Conservation (phyloP, 371 early-diverging fungal genomes). For the Funneliformis caledonium region DNA sequence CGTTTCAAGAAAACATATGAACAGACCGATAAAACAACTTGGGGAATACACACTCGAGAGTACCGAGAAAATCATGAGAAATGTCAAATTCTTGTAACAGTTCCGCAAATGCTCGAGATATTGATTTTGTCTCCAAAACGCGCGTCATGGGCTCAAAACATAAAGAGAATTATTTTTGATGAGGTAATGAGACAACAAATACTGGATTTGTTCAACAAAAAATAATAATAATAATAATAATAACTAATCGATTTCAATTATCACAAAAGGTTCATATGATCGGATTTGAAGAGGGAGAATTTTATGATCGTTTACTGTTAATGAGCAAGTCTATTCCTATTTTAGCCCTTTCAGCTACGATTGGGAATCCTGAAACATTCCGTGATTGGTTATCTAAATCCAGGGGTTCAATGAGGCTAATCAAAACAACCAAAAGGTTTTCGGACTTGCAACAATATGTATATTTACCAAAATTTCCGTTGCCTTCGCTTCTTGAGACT, state of each 20-base stretch:
- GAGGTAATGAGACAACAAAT: slow-evolving; percentile 59
- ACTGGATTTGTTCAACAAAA: slow-evolving; percentile 36
- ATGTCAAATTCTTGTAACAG: slow-evolving; percentile 60
- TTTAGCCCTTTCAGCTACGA: slow-evolving; percentile 61
- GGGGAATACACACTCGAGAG: slow-evolving; percentile 49
- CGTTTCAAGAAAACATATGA: slow-evolving; percentile 54
- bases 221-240: too few relatives aligned
- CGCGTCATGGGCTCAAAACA: slow-evolving; percentile 47
- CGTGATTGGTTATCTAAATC: slow-evolving; percentile 43
- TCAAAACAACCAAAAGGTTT: slow-evolving; percentile 46
- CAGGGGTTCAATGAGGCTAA: slow-evolving; percentile 36
- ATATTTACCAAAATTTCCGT: slow-evolving; percentile 42
- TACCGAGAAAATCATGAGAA: slow-evolving; percentile 43
- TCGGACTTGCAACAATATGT: slow-evolving; percentile 46
- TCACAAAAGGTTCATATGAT: neutral
- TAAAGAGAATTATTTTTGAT: slow-evolving; percentile 64
- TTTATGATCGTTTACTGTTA: slow-evolving; percentile 61
- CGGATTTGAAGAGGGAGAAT: slow-evolving; percentile 48
- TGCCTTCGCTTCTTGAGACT: neutral
- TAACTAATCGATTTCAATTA: too few relatives aligned
- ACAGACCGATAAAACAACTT: slow-evolving; percentile 40
- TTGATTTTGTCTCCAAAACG: slow-evolving; percentile 47
- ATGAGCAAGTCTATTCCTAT: slow-evolving; percentile 54
- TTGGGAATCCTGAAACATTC: slow-evolving; percentile 61
- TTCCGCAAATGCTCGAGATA: slow-evolving; percentile 56